These are phyloP conservation scores for Lachancea mirantina DNA, from an alignment of 805 yeast species.

Conservation along the genomic window DNA sequence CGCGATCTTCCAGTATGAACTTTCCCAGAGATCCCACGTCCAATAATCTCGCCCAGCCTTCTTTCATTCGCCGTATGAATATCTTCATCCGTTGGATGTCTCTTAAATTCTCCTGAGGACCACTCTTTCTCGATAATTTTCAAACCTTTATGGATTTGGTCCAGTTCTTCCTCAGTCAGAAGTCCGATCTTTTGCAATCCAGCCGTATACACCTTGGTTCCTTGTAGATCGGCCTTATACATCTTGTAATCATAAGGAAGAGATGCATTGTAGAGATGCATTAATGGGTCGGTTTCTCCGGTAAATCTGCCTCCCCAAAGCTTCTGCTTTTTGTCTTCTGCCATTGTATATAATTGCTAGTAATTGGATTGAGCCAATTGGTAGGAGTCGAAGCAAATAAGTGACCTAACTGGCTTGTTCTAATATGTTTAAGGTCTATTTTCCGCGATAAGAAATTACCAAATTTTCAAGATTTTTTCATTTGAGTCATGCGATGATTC, in stretches of 20 bases:
- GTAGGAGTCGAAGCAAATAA: no score
- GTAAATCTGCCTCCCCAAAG: constrained; percentile 99
- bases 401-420: no score
- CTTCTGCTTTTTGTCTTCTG: constrained; percentile 42
- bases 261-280: constrained; percentile 96
- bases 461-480: no score
- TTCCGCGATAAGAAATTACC: no score
- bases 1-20: constrained; percentile 99
- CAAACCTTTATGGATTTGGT: constrained; percentile 79
- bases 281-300: constrained; percentile 92
- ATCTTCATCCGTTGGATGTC: constrained; percentile 67
- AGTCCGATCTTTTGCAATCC: constrained; percentile 79
- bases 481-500: no score
- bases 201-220: constrained; percentile 86
- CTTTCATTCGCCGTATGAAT: constrained; percentile 99
- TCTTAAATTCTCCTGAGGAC: constrained; percentile 53
- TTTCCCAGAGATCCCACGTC: constrained; percentile 88
- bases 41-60: constrained; percentile 92
- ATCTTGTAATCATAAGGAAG: constrained; percentile 91
- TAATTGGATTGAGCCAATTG: no score
- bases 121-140: constrained; percentile 70
- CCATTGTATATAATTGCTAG: constrained; percentile 13
- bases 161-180: constrained; percentile 63
- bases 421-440: no score
- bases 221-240: constrained; percentile 91